Evolutionary conservation across 148 eudicot genomes (phyloP), one percentile per base, ranked within the genome.

Genomic region (Nepenthes gracilis): DNA sequence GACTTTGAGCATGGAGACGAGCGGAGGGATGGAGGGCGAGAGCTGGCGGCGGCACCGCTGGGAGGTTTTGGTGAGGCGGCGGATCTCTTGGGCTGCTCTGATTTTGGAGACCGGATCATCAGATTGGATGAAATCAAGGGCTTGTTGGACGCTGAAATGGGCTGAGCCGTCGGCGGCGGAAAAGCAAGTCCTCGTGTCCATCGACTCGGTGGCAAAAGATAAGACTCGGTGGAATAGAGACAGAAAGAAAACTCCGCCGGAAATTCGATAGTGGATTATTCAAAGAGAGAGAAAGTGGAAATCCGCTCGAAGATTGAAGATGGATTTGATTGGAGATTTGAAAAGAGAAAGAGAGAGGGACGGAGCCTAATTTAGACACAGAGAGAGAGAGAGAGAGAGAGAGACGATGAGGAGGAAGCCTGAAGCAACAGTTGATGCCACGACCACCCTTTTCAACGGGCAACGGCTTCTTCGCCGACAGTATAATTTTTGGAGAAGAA

Each of bases 21-120:
- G 95, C 2, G 83, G 82, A 12, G 65, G 53, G 4, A 94, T 78
- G 63, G 99, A 79, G 56, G 74, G 55, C 33, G 97, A 73, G 63
- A 93, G 81, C 2, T 84, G 88, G 1, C 92, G 89, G 35, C 99
- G 95, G 60, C 76, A 85, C 32, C 96, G 80, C n/a, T 78, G 89
- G 43, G 99, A 94, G 63, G 87, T 94, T 59, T 89, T 94, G n/a
- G 97, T 85, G 52, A 94, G 99, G 23, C 90, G 87, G 6, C 99
- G 76, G 77, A 94, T 94, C 75, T 94, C 92, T 35, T 72, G 77
- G 37, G 99, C 97, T 37, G 92, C 95, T 49, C 70, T 72, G 61
- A 89, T 68, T 60, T 54, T 78, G 4, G 63, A 65, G 55, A 35
- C 64, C 0, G 33, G 47, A 47, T 76, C 93, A 64, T 76, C 72